These are phyloP conservation scores for Naganishia onofrii DNA, from an alignment of 768 basidiomycete genomes.

Conservation along the genomic window DNA sequence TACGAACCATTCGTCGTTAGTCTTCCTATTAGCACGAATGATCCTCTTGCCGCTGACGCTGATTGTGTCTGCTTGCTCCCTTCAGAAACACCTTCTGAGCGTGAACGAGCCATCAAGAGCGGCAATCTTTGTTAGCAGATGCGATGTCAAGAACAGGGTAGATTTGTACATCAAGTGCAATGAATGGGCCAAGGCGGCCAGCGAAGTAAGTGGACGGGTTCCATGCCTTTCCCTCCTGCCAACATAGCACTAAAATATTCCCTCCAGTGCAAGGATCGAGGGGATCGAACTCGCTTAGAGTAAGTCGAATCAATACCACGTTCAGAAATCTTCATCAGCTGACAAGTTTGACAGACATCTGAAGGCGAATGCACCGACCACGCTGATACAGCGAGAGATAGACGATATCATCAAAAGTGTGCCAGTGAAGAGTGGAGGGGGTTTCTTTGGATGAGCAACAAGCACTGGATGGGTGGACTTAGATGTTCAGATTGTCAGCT, in stretches of 20 bases:
- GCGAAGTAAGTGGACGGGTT: slow-evolving; percentile 54
- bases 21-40: not conserved
- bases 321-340: not conserved
- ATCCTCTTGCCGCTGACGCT: not conserved
- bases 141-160: slow-evolving; percentile 75
- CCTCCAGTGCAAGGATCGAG: slow-evolving; percentile 70
- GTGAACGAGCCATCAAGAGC: slow-evolving; percentile 62
- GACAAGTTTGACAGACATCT: slow-evolving; percentile 61
- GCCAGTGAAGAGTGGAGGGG: slow-evolving; percentile 22
- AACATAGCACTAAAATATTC: slow-evolving; percentile 25
- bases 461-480: too few species aligned
- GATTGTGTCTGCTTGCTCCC: not conserved
- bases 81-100: slow-evolving; percentile 44
- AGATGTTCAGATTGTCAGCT: too few species aligned
- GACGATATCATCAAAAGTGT: slow-evolving; percentile 48
- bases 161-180: slow-evolving; percentile 87
- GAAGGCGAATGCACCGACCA: slow-evolving; percentile 72
- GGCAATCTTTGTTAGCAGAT: slow-evolving; percentile 70
- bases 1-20: slow-evolving; percentile 64
- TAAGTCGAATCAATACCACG: slow-evolving; percentile 56
- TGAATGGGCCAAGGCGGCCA: slow-evolving; percentile 83
- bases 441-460: slow-evolving; percentile 15
- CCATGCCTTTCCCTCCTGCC: slow-evolving; percentile 35
- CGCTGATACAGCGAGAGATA: slow-evolving; percentile 73
- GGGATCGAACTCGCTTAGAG: slow-evolving; percentile 80